These are phyloP conservation scores for Penicillium cinerascens DNA, from an alignment of 495 filamentous ascomycete genomes.

Conservation along the genomic window DNA sequence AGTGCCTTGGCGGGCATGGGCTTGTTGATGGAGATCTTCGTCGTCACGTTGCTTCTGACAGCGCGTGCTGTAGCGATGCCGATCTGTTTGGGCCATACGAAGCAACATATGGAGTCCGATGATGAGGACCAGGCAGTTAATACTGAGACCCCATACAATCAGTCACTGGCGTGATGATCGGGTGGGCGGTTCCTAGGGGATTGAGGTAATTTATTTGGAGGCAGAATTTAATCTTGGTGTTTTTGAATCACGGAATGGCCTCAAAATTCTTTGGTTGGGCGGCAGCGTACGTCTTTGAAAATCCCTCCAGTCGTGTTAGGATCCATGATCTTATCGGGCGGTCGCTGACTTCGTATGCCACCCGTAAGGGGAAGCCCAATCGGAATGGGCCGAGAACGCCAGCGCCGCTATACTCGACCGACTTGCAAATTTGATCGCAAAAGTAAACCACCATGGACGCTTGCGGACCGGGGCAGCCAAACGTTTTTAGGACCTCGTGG, in stretches of 20 bases:
- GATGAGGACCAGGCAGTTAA: conserved; percentile 6
- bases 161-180: neutral
- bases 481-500: conserved; percentile 26
- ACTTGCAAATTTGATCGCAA: conserved; percentile 35
- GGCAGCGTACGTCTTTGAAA: conserved; percentile 29
- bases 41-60: conserved; percentile 17
- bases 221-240: neutral
- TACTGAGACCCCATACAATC: neutral
- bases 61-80: conserved; percentile 29
- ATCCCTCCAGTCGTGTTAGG: conserved; percentile 16
- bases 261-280: conserved; percentile 23
- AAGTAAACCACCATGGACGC: conserved; percentile 25
- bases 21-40: conserved; percentile 31
- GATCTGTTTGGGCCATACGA: conserved; percentile 4
- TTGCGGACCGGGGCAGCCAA: conserved; percentile 28
- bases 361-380: conserved; percentile 31
- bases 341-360: conserved; percentile 31
- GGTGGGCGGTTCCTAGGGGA: neutral
- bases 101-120: neutral
- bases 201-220: neutral
- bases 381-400: conserved; percentile 33
- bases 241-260: neutral
- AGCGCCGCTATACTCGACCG: conserved; percentile 28
- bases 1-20: conserved; percentile 27
- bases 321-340: conserved; percentile 28